A percentile compares a stretch with the other conserved stretches of the same genome.
Conservation (phyloP, 169 alveolate genomes). For the Plasmodium vivax region DNA sequence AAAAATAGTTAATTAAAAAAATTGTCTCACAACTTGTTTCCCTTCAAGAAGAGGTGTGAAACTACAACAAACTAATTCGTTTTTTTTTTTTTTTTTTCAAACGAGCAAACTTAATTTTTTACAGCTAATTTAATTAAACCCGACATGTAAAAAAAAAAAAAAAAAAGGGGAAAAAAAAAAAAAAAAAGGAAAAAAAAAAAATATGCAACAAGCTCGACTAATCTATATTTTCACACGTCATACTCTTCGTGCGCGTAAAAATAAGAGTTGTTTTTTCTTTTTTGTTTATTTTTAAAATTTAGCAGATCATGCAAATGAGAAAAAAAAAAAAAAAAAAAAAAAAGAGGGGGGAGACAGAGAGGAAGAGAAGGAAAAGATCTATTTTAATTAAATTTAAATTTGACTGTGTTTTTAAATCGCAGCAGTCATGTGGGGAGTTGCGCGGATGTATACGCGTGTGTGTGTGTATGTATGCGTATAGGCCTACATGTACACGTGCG, state of each 20-base stretch:
- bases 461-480: background rate
- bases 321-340: background rate
- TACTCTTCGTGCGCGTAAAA: background rate
- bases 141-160: background rate
- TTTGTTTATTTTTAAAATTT: background rate
- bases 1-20: background rate
- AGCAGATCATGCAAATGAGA: background rate
- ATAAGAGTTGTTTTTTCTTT: background rate
- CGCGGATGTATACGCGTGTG: background rate
- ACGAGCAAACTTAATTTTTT: background rate
- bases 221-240: background rate
- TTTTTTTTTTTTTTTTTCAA: background rate
- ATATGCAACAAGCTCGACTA: constrained; percentile 7
- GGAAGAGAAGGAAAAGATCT: background rate
- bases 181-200: constrained; percentile 9
- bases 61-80: background rate
- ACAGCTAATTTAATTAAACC: background rate
- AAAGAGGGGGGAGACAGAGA: background rate
- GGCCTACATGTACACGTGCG: background rate
- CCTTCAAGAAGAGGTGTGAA: constrained; percentile 1
- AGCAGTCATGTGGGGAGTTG: background rate
- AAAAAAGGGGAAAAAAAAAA: too few species aligned
- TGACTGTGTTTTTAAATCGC: background rate
- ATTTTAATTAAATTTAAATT: background rate
- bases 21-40: constrained; percentile 2